Evolutionary conservation across 1,139 yeast genomes (phyloP), one percentile per base, ranked within the genome.

Genomic region (Barnettozyma hawaiiensis): DNA sequence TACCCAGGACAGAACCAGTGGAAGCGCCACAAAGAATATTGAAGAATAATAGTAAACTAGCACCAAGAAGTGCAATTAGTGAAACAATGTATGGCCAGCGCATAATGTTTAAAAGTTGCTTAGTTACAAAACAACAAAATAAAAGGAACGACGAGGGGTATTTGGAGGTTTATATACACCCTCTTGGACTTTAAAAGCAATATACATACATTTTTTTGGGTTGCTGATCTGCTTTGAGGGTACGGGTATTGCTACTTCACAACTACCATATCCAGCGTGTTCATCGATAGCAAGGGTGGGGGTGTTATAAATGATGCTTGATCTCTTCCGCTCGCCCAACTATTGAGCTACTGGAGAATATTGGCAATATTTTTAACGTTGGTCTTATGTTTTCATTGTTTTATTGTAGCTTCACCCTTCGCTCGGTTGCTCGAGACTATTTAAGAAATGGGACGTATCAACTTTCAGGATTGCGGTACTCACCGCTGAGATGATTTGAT

Each of bases 1-100:
- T 63, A 45, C 71, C 69, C 46, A 84, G 59, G 2, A 79, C 74
- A 6, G 73, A 65, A 12, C 58, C 52, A 19, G 67, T 63, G 27
- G 70, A 65, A 19, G 76, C 73, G 38, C 95, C 95, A 24, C 81
- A 75, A 38, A 85, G 67, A 39, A 82, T 67, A 49, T 82, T 68
- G 54, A 85, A 74, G 53, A 84, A 72, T 40, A 81, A 65, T 38
- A 82, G 65, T 44, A 83, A 61, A n/a, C 60, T 58, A 7, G 70
- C 63, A 40, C 69, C 70, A 35, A 62, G 42, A 35, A 64, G 51
- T 36, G 62, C 59, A 20, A 64, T 35, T 14, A 59, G 46, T 19
- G 62, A 54, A 27, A 64, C 19, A 31, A 57, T 47, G 32, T 48
- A 55, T 22, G 55, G 55, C 57, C 58, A 53, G 48, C 59, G 58